Base-by-base conservation (phyloP, 495 filamentous ascomycete genomes). In the Aspergillus ellipticus region DNA sequence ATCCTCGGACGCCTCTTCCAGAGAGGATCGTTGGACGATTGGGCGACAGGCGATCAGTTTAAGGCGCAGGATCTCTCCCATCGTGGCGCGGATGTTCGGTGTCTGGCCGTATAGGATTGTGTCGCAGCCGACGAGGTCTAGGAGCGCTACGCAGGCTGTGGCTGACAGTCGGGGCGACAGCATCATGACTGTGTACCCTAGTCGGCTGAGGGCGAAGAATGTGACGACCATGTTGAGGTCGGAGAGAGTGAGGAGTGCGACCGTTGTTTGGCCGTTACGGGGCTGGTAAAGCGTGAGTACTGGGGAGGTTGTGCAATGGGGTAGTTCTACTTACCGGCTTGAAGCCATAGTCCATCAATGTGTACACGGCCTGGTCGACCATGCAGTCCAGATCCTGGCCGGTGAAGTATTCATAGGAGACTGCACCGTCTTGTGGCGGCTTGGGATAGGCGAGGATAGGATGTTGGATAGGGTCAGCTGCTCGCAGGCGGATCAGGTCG, bases 141-240 rank as follows among this genome's bases (percentile, higher is more conserved):
- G 69, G 4, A 86, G 62, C 28, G 79, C 76, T 15, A 77, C 71
- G 55, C 76, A 81, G 26, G 82, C 83, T 4, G 68, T 64, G 0
- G 75, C 67, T 7, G 79, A 74, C 15, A 86, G 65, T 35, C 84
- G 78, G 15, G 81, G 81, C 0, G 84, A 87, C 10, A 87, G 66
- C 57, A 82, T 79, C 60, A 87, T 74, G 20, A 79, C 72, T 6
- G 77, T 81, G 56, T 80, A 82, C 21, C 83, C 84, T 3, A 85
- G 64, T 16, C 84, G 74, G 49, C 74, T 77, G 5, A 86, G 70
- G 1, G 82, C 84, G 49, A 84, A 83, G 37, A 84, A 75, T 1
- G 78, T 75, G 50, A 83, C 54, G 2, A 82, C 68, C 70, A 82
- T 85, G 39, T 79, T 77, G 3, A 85, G 59, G 53, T 84, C 78